Evolutionary conservation across 2,329 filamentous ascomycete species (phyloP), one percentile per base, ranked within the genome.

Genomic region (Hansfordia pulvinata): DNA sequence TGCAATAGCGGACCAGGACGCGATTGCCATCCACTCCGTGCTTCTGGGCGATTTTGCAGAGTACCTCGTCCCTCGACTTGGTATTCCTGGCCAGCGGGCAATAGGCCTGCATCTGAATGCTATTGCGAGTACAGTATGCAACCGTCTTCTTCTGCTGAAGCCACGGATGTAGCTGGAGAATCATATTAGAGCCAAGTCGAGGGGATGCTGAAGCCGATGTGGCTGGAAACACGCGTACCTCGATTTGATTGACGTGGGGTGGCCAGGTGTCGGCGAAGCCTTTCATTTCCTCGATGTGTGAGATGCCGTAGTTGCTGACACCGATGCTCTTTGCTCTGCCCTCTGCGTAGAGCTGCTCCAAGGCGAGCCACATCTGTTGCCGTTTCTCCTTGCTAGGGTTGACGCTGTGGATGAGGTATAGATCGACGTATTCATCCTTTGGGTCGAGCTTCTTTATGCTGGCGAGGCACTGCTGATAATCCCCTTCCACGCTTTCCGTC

Each of bases 41-140:
- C 42, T 70, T 74, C 38, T 64, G 47, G 3, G 70, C 68, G 17
- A 82, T 52, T 2, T 45, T 46, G 5, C 60, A 52, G 5, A 84
- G 50, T 0, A 61, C 68, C 29, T 62, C 50, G 39, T 83, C 71
- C 14, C 69, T 53, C 7, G 64, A 59, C 44, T 76, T 77, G 40
- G 68, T 56, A 37, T 73, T 76, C 23, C 70, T 59, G n/a, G 75
- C 60, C 56, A 58, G 41, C 1, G 54, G 54, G 11, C 52, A 52
- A 26, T 56, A 57, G 6, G 54, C 54, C 34, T 56, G 40, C n/a
- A 58, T 25, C 14, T 49, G 25, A 56, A 90, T 86, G 46, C 74
- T 76, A 48, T 86, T 62, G 54, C 83, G 75, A 63, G 81, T 80
- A 69, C 83, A 90, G 43, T 53, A 59, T 10, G 40, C 32, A 9